Percentiles rank a stretch among this genome's conserved stretches.
phyloP scores from a whole-genome alignment of 169 alveolate species.

The Babesia bovis region DNA sequence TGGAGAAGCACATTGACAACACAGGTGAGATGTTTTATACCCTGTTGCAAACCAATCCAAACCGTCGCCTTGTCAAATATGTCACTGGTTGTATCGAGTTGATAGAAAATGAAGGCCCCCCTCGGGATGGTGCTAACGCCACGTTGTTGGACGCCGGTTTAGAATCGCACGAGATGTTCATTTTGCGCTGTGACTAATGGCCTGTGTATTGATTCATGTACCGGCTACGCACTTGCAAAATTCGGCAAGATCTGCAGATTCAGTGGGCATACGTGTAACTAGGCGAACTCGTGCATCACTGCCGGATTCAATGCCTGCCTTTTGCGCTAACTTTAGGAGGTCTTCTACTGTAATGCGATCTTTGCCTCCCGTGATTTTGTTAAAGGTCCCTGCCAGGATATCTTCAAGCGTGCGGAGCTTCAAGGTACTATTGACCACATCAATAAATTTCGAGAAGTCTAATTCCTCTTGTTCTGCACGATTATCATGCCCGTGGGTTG shows the following conservation, averaged over 20 bases:
- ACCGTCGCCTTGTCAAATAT: constrained; percentile 51
- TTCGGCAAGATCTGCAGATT: constrained; percentile 38
- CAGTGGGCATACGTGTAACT: constrained; percentile 46
- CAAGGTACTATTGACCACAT: constrained; percentile 35
- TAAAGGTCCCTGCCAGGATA: constrained; percentile 37
- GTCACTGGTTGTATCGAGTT: constrained; percentile 57
- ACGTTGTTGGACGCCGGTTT: constrained; percentile 37
- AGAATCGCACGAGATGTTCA: constrained; percentile 54
- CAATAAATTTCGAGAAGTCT: constrained; percentile 48
- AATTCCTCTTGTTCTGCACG: constrained; percentile 11
- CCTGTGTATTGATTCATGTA: constrained; percentile 1
- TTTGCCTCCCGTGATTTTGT: constrained; percentile 35
- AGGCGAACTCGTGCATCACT: constrained; percentile 52
- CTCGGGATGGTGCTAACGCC: constrained; percentile 24
- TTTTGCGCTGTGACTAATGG: constrained; percentile 28
- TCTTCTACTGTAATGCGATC: constrained; percentile 51
- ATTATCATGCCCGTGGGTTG: constrained; percentile 18
- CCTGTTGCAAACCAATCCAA: constrained; percentile 49
- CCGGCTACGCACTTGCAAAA: constrained; percentile 38
- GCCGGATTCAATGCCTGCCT: constrained; percentile 33
- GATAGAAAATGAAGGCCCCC: constrained; percentile 11
- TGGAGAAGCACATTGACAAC: constrained; percentile 28
- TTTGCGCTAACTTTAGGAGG: constrained; percentile 30
- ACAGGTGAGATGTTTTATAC: constrained; percentile 33
- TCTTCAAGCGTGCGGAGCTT: constrained; percentile 27